Evolutionary conservation across 257 asterid species (phyloP).

Genomic region (Solanum verrucosum): DNA sequence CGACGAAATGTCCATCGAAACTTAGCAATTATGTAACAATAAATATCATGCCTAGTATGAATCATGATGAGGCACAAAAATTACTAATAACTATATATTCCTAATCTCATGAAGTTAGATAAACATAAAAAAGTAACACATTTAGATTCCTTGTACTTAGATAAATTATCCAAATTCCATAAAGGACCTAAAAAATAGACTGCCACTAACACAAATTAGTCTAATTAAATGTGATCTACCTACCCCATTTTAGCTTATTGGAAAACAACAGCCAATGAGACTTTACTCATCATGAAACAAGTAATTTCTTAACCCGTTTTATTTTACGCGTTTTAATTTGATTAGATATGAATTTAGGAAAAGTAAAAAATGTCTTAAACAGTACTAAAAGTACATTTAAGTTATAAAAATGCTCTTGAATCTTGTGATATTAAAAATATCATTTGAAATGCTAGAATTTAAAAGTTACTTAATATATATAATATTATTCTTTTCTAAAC

Average conservation of each 20-base stretch:
- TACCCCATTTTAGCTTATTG: not conserved
- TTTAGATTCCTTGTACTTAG: not conserved
- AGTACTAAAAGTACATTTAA: not conserved
- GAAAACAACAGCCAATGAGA: not conserved
- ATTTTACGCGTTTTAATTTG: not conserved
- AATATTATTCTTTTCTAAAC: not conserved
- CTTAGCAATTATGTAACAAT: not conserved
- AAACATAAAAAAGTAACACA: not conserved
- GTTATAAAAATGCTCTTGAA: not conserved
- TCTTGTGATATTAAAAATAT: not conserved
- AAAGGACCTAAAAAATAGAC: not conserved
- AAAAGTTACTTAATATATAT: not conserved
- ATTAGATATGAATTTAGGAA: not conserved
- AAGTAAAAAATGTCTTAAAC: not conserved
- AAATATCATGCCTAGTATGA: not conserved
- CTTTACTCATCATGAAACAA: not conserved
- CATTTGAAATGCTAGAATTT: not conserved
- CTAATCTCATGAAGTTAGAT: not conserved
- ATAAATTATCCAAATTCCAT: not conserved
- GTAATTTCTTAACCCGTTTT: not conserved
- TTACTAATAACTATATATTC: not conserved
- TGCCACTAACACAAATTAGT: not conserved
- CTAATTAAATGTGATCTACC: not conserved
- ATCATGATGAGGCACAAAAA: not conserved
- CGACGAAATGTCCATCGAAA: accelerated